Base-by-base conservation (phyloP, 108 stramenopile genomes). In the Cyclotella cryptica region DNA sequence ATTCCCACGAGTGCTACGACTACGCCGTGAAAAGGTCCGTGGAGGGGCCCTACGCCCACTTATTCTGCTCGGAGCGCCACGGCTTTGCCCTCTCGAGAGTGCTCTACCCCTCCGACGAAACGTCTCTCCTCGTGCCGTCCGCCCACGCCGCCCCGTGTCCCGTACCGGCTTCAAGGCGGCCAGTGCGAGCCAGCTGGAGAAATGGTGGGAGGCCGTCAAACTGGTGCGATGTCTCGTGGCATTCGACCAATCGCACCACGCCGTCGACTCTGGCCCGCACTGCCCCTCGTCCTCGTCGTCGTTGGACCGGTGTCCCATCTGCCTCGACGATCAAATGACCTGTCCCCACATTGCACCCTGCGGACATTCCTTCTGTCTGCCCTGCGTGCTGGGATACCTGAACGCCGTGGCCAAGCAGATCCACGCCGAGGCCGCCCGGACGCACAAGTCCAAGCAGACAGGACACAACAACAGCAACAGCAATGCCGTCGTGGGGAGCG, bases 361-460 rank as follows among this genome's bases (percentile, higher is more conserved):
- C 70, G 91, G 93, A 13, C 93, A 94, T 76, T 63, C 52, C 54
- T 93, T 92, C 78, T 94, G 93, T 68, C 75, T 89, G 0, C 71
- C 90, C 0, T 94, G 93, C 63, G 64, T 92, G 9, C 41, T 94
- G n/a, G 87, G 85, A 10, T 91, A 92, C 57, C 73, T 89, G 12
- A 80, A 90, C 43, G 69, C 84, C 39, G 80, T 81, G 27, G 43
- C 74, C 21, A 75, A 64, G 17, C 69, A 81, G 27, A 58, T 81
- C 43, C 75, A 81, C 71, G 44, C 54, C 14, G 74, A 81, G 54
- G 46, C 63, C 22, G 63, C 64, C 43, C 52, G 80, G 21, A 57
- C 75, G 24, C 42, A 61, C 26, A 81, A 75, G 45, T 71, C 35
- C 35, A 74, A 71, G 39, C 80, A 57, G 29, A 67, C n/a, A n/a